phyloP scores from a whole-genome alignment of 352 stramenopile species.

The Phytopythium chamaehyphon region DNA sequence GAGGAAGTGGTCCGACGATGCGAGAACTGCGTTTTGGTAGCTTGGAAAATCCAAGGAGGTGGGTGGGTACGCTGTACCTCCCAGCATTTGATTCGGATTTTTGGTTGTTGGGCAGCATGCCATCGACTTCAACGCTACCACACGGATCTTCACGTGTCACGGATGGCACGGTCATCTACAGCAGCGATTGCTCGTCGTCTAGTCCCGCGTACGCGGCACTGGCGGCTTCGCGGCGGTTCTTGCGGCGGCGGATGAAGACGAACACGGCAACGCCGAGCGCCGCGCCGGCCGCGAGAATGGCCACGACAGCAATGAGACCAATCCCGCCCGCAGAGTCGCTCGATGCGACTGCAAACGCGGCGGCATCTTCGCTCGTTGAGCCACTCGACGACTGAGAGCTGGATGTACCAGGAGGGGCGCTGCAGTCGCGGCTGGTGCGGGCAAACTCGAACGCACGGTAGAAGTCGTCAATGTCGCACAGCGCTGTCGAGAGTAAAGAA shows the following conservation, averaged over 20 bases:
- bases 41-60: too few relatives aligned
- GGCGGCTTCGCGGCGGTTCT: background rate
- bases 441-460: conserved; percentile 50
- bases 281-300: background rate
- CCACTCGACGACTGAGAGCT: background rate
- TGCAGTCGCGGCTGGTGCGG: conserved; percentile 45
- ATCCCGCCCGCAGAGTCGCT: background rate
- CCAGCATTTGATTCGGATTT: too few relatives aligned
- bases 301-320: background rate
- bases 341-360: too few relatives aligned
- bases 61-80: too few relatives aligned
- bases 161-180: background rate
- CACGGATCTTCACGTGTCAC: too few relatives aligned
- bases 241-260: conserved; percentile 5
- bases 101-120: too few relatives aligned
- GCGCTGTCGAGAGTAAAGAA: conserved; percentile 13
- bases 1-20: too few relatives aligned
- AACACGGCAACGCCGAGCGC: conserved; percentile 2
- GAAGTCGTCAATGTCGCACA: conserved; percentile 63
- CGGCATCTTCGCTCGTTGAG: background rate
- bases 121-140: too few relatives aligned
- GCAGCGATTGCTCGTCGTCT: conserved; percentile 5
- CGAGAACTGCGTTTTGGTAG: too few relatives aligned
- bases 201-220: background rate
- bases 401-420: conserved; percentile 10